Evolutionary conservation across 768 basidiomycete genomes (phyloP), one percentile per base, ranked within the genome.

Genomic region (Rhodotorula kratochvilovae): DNA sequence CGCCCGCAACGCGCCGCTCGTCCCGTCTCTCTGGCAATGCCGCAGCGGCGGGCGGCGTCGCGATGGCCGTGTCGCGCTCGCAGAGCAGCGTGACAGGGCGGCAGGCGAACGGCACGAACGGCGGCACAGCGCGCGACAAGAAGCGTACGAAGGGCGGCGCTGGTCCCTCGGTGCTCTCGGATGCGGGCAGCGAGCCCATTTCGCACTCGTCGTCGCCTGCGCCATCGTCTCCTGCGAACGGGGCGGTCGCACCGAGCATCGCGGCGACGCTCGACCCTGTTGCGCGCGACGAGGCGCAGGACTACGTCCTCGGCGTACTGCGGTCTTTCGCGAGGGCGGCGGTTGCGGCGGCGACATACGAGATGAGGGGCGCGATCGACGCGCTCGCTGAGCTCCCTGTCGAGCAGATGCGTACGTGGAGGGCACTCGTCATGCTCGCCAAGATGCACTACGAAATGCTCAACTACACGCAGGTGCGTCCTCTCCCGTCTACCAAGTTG

Each of bases 401-500:
- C 67, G 84, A 84, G 62, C 88, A 95, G 68, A 88, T 90, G 79
- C 83, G 86, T 66, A 89, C 89, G 50, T 84, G 89, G 63, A 89
- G 86, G 84, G 89, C 90, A 55, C 83, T 93, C 77, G 86, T 88
- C 27, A 86, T 94, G 84, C 85, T 90, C 23, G 96, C 90, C 21
- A 87, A 87, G 80, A 90, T 90, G 61, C 88, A 91, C 79, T 96
- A 92, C 80, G 96, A 98, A 81, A 85, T 86, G 80, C 85, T 89
- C 70, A 89, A 97, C 78, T 98, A 96, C 82, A 83, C 86, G 71
- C 86, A 88, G 81, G 94, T 97, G 82, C 80, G 92, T 81, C 50
- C n/a, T 25, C 17, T 27, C 19, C 25, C 50, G 43, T 21, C 11
- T 36, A 13, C 21, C 43, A 15, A 29, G 35, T 35, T 51, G 36